Evolutionary conservation across 2,329 filamentous ascomycete species (phyloP).

Genomic region (Alternaria sp.): DNA sequence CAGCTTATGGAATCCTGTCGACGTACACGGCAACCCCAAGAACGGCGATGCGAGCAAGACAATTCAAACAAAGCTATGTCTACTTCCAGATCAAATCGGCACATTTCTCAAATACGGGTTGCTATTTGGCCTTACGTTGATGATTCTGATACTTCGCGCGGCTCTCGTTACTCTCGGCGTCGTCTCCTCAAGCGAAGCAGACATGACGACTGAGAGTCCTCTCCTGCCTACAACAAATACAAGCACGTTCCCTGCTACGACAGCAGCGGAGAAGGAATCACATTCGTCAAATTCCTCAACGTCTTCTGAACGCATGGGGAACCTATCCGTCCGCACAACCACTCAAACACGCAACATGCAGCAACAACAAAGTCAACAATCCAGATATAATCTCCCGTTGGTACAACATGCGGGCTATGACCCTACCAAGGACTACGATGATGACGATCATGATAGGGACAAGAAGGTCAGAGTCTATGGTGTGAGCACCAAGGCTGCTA

Average conservation of each 20-base stretch:
- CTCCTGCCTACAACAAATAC: constrained; percentile 40
- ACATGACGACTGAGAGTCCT: constrained; percentile 19
- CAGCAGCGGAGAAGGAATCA: constrained; percentile 31
- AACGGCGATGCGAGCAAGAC: constrained; percentile 62
- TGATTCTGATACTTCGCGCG: constrained; percentile 58
- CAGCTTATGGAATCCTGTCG: constrained; percentile 91
- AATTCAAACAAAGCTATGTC: constrained; percentile 86
- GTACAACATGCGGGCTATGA: constrained; percentile 56
- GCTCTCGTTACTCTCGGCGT: constrained; percentile 43
- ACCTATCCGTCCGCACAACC: constrained; percentile 39
- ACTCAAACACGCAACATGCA: constrained; percentile 49
- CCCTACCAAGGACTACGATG: constrained; percentile 26
- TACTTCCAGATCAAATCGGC: constrained; percentile 85
- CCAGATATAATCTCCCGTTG: constrained; percentile 43
- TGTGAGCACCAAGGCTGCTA: constrained; percentile 35
- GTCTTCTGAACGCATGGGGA: constrained; percentile 29
- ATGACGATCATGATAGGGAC: constrained; percentile 16
- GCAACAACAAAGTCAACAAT: constrained; percentile 38
- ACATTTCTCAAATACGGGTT: constrained; percentile 82
- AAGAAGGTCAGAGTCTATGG: constrained; percentile 31
- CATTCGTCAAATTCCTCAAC: constrained; percentile 45
- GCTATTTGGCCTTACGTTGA: constrained; percentile 64
- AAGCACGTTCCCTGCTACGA: constrained; percentile 18
- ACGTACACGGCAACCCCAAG: constrained; percentile 54
- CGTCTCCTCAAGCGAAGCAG: constrained; percentile 18